phyloP scores from a whole-genome alignment of 768 basidiomycete species.

The Naganishia vishniacii region DNA sequence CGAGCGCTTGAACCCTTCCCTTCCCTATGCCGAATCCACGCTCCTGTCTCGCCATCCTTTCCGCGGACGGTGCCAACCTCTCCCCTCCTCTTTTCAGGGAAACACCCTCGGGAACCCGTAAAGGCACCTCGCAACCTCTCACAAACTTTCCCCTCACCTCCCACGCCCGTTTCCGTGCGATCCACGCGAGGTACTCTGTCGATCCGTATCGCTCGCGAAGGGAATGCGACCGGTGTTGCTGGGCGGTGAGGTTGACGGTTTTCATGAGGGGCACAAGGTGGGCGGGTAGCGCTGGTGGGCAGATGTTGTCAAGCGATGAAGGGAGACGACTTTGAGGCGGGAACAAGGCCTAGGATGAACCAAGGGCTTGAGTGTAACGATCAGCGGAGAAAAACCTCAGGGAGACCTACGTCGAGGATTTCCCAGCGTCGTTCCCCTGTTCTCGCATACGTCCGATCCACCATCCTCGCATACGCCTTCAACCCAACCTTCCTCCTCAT shows the following conservation, averaged over 20 bases:
- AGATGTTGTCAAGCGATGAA: not conserved
- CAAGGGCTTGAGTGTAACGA: too few relatives aligned
- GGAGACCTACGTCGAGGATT: not conserved
- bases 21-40: too few relatives aligned
- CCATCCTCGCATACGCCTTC: not conserved
- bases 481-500: not conserved
- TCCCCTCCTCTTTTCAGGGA: too few relatives aligned
- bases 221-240: not conserved
- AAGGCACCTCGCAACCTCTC: conserved; percentile 1
- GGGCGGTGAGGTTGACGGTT: conserved; percentile 5
- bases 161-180: not conserved
- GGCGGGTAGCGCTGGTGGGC: not conserved
- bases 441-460: conserved; percentile 1
- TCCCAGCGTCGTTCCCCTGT: conserved; percentile 2
- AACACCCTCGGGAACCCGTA: too few relatives aligned
- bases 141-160: not conserved
- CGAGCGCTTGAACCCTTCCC: not conserved
- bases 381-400: too few relatives aligned
- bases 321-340: not conserved
- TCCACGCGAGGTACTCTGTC: not conserved
- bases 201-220: not conserved
- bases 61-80: too few relatives aligned
- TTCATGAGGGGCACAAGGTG: not conserved
- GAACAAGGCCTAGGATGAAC: not conserved
- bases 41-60: too few relatives aligned